Base-by-base conservation (phyloP, 1,284 basidiomycete species). In the Malassezia brasiliensis region DNA sequence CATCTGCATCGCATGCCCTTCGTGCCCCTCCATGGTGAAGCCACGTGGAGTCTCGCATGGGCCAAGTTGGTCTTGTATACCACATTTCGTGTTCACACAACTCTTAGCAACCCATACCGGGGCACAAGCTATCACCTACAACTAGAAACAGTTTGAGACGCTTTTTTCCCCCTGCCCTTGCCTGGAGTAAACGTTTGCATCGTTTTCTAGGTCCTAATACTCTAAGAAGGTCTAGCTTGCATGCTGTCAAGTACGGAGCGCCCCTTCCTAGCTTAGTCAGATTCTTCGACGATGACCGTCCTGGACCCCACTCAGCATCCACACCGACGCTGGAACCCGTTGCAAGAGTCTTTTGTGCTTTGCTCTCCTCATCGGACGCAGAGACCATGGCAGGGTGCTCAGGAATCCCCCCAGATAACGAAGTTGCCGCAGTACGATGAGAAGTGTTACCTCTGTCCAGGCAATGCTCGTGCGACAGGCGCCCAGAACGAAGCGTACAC, bases 401-500 rank as follows among this genome's bases (percentile, higher is more conserved):
- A 74, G 41, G 72, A 74, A 49, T 50, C 56, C 32, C 53, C 59
- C 2, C 52, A 59, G 10, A 53, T 39, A 7, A 50, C 55, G 11
- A 47, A 59, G 3, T 61, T 74, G 12, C 86, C 86, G 0, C 59
- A 79, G 37, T 84, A 90, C 72, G 90, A 94, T 67, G 79, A 82
- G 5, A 77, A 79, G 37, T 96, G 91, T 72, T 93, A 90, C 75
- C 82, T 96, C 40, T 96, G 91, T 68, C 90, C 91, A 0, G 84
- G 89, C 15, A 94, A 96, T 72, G 69, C 76, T 22, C 82, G 91
- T n/a, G 83, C 85, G 0, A 84, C 83, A 6, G 90, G 88, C 0
- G 76, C 81, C 56, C 72, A 75, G 54, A 94, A 90, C 69, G 83
- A 83, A 2, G 61, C 77, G 12, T 96, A 90, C 77, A 74, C 78